A percentile compares a stretch with the other conserved stretches of the same genome.
These are phyloP conservation scores for Umbelopsis vinacea DNA, from an alignment of 192 early-diverging fungal species.

Conservation along the genomic window DNA sequence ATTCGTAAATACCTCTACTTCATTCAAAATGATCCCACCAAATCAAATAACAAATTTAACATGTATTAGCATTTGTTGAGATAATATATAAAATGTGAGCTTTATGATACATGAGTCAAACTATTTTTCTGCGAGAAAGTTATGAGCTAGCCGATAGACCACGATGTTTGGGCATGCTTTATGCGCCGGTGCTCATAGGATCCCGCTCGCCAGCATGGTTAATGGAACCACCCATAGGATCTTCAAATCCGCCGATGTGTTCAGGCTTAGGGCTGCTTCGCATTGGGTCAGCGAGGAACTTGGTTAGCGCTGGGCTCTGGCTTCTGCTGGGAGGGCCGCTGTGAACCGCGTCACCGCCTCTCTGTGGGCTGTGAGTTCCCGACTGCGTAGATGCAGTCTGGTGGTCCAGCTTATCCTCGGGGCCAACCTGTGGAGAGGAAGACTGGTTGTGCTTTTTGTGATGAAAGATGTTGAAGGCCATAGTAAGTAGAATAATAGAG, in stretches of 20 bases:
- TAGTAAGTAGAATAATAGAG: neutral
- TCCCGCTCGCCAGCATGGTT: neutral
- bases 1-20: too few species aligned
- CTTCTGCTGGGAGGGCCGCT: neutral
- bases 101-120: too few species aligned
- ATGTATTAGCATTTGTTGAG: too few species aligned
- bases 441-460: neutral
- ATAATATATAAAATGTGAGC: too few species aligned
- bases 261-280: conserved; percentile 2
- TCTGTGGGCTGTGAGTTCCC: neutral
- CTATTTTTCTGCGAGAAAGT: too few species aligned
- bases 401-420: neutral
- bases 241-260: conserved; percentile 14
- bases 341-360: neutral
- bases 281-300: conserved; percentile 19
- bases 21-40: too few species aligned
- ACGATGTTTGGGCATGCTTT: neutral
- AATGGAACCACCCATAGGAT: conserved; percentile 24
- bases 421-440: neutral
- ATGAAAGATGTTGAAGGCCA: conserved; percentile 2
- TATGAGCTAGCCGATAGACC: too few species aligned
- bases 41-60: too few species aligned
- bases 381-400: neutral
- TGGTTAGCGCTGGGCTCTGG: neutral
- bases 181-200: conserved; percentile 6